phyloP scores from a whole-genome alignment of 1,284 basidiomycete genomes.

The Sutorius eximius region DNA sequence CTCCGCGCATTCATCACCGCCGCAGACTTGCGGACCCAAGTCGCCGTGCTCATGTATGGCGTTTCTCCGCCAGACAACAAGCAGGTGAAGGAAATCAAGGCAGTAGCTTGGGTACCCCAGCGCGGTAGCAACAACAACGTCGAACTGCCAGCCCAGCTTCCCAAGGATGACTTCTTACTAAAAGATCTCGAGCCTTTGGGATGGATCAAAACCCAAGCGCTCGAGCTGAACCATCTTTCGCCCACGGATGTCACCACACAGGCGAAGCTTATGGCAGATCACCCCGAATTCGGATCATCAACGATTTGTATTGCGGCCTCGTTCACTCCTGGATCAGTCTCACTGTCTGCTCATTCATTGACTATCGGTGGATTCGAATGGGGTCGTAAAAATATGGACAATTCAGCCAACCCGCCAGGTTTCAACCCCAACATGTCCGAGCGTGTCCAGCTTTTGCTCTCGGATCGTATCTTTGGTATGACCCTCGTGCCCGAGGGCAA shows the following conservation, averaged over 20 bases:
- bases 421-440: constrained; percentile 99
- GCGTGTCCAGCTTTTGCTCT: constrained; percentile 91
- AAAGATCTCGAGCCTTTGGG: constrained; percentile 94
- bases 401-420: constrained; percentile 81
- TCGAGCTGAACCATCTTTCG: constrained; percentile 90
- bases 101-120: constrained; percentile 94
- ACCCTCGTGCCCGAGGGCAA: constrained; percentile 88
- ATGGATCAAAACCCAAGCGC: constrained; percentile 97
- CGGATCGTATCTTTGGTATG: constrained; percentile 91
- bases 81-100: constrained; percentile 99
- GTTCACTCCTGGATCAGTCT: constrained; percentile 98
- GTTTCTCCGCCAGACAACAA: constrained; percentile 93
- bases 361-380: constrained; percentile 95
- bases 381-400: constrained; percentile 92
- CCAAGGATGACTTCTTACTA: constrained; percentile 91
- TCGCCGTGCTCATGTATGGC: constrained; percentile 94
- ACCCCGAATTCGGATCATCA: constrained; percentile 92
- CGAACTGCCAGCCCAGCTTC: constrained; percentile 83
- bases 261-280: constrained; percentile 94
- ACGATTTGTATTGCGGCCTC: constrained; percentile 94
- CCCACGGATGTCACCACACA: constrained; percentile 95
- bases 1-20: constrained; percentile 93
- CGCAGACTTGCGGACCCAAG: constrained; percentile 93
- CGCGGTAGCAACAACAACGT: constrained; percentile 93
- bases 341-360: constrained; percentile 89